Conservation (phyloP, 129 eudicot species). For the Pittosporum tobira region DNA sequence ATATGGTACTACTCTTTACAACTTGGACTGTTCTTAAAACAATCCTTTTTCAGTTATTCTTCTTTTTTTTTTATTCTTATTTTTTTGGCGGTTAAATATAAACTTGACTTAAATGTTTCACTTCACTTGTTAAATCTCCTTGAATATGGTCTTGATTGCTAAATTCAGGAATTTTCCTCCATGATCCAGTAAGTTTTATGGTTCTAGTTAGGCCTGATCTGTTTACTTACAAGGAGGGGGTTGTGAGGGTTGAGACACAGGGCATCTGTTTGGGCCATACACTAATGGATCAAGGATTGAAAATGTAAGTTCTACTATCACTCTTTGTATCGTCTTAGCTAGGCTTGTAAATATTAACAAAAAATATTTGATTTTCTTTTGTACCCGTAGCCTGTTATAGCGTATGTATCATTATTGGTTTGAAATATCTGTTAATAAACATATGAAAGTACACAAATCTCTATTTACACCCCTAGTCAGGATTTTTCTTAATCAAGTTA, state of each 20-base stretch:
- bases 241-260: conserved; percentile 88
- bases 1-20: conserved; percentile 37
- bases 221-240: conserved; percentile 69
- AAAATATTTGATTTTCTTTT: too few species aligned
- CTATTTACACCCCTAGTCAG: too few species aligned
- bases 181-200: conserved; percentile 81
- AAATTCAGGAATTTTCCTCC: conserved; percentile 62
- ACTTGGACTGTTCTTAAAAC: neutral
- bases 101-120: neutral
- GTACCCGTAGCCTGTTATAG: too few species aligned
- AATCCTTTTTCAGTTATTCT: neutral
- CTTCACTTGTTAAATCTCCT: neutral
- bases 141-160: neutral
- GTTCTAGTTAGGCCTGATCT: conserved; percentile 87
- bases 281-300: conserved; percentile 79
- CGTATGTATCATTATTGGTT: too few species aligned
- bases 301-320: conserved; percentile 30
- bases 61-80: too few species aligned
- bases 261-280: conserved; percentile 84
- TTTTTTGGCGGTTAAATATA: too few species aligned
- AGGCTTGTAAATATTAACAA: too few species aligned
- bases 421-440: too few species aligned
- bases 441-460: too few species aligned
- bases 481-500: neutral
- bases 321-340: too few species aligned